These are phyloP conservation scores for Fraxinus paxiana DNA, from an alignment of 305 asterid species.

Conservation along the genomic window DNA sequence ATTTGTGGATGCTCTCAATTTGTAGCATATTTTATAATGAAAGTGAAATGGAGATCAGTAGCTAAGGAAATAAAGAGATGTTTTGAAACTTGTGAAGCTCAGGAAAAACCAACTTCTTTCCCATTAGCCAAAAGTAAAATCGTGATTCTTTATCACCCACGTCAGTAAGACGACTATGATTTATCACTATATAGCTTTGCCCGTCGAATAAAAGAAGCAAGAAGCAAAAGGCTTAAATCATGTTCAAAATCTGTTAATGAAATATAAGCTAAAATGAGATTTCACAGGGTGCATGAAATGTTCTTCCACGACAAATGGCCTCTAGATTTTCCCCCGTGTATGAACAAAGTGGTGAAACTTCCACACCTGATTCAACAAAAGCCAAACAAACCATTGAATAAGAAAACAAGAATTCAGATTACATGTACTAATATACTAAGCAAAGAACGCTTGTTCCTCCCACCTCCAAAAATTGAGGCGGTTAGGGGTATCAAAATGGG, in stretches of 20 bases:
- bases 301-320: conserved; percentile 86
- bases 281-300: conserved; percentile 56
- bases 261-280: conserved; percentile 15
- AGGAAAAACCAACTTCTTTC: background rate
- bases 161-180: background rate
- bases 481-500: background rate
- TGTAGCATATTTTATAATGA: background rate
- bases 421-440: background rate
- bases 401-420: background rate
- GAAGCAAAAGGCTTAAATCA: background rate
- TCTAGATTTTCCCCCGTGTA: conserved; percentile 91
- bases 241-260: background rate
- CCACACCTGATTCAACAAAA: conserved; percentile 58
- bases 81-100: background rate
- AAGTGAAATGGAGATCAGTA: background rate
- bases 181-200: background rate
- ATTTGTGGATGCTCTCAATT: background rate
- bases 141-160: background rate
- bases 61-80: background rate
- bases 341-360: conserved; percentile 89
- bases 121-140: background rate
- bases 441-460: background rate
- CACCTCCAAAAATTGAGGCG: background rate
- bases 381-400: background rate
- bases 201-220: background rate